Conservation (phyloP, 495 filamentous ascomycete genomes). For the Evansstolkia leycettana region DNA sequence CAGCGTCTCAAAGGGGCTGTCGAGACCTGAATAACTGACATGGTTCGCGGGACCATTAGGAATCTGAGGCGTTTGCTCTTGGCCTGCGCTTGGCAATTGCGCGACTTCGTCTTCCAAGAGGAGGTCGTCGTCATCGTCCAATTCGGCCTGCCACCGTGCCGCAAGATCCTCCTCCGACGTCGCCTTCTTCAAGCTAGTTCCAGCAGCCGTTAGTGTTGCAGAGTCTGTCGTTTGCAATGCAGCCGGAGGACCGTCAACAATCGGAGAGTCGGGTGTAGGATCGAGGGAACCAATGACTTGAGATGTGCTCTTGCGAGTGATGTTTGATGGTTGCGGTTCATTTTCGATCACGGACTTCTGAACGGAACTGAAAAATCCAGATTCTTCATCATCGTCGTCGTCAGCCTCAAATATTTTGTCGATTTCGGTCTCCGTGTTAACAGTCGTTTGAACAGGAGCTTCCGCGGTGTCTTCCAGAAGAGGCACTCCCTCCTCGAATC, state of each 20-base stretch:
- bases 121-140: slow-evolving; percentile 67
- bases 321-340: slow-evolving; percentile 9
- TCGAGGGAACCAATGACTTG: slow-evolving; percentile 26
- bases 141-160: slow-evolving; percentile 16
- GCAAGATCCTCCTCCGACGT: slow-evolving; percentile 13
- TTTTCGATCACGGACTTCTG: slow-evolving; percentile 5
- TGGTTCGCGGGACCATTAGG: slow-evolving; percentile 4
- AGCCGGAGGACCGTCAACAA: slow-evolving; percentile 21
- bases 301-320: slow-evolving; percentile 31
- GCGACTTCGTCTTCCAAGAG: slow-evolving; percentile 49
- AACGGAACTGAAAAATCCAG: slow-evolving; percentile 25
- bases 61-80: slow-evolving; percentile 8
- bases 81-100: slow-evolving; percentile 16
- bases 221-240: slow-evolving; percentile 18
- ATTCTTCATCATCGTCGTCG: slow-evolving; percentile 24
- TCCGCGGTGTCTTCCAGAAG: slow-evolving; percentile 22
- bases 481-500: slow-evolving; percentile 36
- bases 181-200: slow-evolving; percentile 4
- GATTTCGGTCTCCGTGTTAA: slow-evolving; percentile 8
- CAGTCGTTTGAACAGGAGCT: slow-evolving; percentile 8
- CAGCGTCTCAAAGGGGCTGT: slow-evolving; percentile 23
- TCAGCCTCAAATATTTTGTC: slow-evolving; percentile 24
- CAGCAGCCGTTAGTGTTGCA: slow-evolving; percentile 14
- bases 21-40: slow-evolving; percentile 7
- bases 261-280: slow-evolving; percentile 15